Base-by-base conservation (phyloP, 805 yeast genomes). In the Tetrapisispora nanseiensis region DNA sequence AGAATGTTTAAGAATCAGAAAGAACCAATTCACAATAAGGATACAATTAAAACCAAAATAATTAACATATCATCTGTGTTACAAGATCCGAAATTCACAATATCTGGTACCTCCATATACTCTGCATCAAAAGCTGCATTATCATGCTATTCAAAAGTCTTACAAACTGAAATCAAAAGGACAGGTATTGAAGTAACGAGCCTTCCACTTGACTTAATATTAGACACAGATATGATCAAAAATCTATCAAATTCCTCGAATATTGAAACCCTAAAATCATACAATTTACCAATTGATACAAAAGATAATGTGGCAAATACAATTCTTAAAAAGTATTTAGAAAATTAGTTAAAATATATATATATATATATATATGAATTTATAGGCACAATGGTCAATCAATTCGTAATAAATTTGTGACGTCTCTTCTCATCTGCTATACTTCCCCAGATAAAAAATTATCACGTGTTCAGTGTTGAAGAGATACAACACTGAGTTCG, bases 71-170 rank as follows among this genome's bases (percentile, higher is more conserved):
- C 63, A 2, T 59, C 63, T 1, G 42, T 56, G 13, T 39, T 61
- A 19, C 62, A 58, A 1, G 37, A 47, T 8, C 23, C 42, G 1
- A 43, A 46, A n/a, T 28, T 44, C 9, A 37, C 41, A 0, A 33
- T 57, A 10, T 55, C 59, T 0, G 63, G 63, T 1, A 59, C 64
- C 1, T 44, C 61, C 2, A 39, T 61, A 4, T 61, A 61, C 50
- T 46, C 62, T 11, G 62, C 63, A 9, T 51, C 62, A 2, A 61
- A 61, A 41, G 56, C 63, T 5, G 65, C 61, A 8, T 18, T 61
- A 22, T 31, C 54, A 15, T 52, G 50, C 22, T 59, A 55, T 41
- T 45, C 58, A 12, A 40, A 44, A n/a, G 55, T 51, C 1, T 37
- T 61, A 21, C 33, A 51, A 2, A 44, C 44, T 23, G 65, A 61